Evolutionary conservation across 805 yeast species (phyloP).

Genomic region (Myxozyma lipomycoides): DNA sequence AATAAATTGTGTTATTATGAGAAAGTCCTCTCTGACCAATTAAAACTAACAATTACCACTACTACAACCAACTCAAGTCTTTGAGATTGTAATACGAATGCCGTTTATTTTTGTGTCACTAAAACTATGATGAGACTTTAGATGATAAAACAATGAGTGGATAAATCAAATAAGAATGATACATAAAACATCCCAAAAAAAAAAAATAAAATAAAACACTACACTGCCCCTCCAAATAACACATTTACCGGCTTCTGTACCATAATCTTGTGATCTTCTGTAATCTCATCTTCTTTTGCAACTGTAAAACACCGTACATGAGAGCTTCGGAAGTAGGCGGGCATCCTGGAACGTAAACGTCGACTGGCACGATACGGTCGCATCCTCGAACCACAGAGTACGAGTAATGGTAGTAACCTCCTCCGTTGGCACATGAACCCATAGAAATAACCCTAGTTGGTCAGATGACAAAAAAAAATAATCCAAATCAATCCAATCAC

Average conservation of each 20-base stretch:
- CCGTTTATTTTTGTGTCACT: too few relatives aligned
- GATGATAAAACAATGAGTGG: neutral
- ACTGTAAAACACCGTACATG: conserved; percentile 84
- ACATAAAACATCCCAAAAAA: neutral
- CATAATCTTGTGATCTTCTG: conserved; percentile 69
- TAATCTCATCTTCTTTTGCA: conserved; percentile 85
- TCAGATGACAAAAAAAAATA: neutral
- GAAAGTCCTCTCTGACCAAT: too few relatives aligned
- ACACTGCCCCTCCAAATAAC: too few relatives aligned
- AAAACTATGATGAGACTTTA: too few relatives aligned
- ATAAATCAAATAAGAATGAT: neutral
- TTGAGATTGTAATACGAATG: neutral
- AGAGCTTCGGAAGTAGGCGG: conserved; percentile 90
- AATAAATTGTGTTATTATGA: too few relatives aligned
- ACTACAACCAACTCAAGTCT: neutral
- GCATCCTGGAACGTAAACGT: conserved; percentile 88
- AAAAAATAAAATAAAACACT: neutral
- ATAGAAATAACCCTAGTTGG: conserved; percentile 66
- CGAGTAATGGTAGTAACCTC: conserved; percentile 87
- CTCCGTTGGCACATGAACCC: conserved; percentile 95
- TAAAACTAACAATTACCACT: neutral
- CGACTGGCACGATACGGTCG: conserved; percentile 83
- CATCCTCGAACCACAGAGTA: conserved; percentile 88
- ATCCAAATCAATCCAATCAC: neutral
- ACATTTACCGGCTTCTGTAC: conserved; percentile 26